Evolutionary conservation across 768 basidiomycete genomes (phyloP).

Genomic region (Mycena filopes): DNA sequence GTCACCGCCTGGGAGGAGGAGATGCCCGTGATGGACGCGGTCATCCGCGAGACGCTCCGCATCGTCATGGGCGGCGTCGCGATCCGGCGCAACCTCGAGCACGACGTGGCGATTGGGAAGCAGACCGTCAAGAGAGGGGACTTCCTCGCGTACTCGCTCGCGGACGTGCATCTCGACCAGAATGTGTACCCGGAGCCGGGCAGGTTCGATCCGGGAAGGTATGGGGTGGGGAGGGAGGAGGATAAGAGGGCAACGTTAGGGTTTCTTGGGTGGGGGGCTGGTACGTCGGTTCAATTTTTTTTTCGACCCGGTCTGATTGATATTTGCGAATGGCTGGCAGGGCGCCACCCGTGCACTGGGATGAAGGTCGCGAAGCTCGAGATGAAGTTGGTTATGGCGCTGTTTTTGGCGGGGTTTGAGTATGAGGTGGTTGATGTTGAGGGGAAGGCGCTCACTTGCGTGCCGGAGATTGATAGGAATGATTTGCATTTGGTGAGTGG

Average conservation of each 20-base stretch:
- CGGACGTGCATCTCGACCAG: constrained; percentile 25
- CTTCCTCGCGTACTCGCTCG: constrained; percentile 28
- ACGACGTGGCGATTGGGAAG: constrained; percentile 3
- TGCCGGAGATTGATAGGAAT: constrained; percentile 1
- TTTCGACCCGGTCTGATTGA: too few relatives aligned
- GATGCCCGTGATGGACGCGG: constrained; percentile 25
- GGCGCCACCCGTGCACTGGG: background rate
- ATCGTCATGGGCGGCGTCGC: constrained; percentile 7
- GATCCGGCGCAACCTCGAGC: constrained; percentile 28
- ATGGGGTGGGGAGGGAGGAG: constrained; percentile 3
- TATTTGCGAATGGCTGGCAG: background rate
- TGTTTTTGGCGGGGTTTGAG: constrained; percentile 2
- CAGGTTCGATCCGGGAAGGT: constrained; percentile 27
- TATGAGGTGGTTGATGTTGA: background rate
- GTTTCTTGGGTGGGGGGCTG: constrained; percentile 14
- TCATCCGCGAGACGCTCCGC: constrained; percentile 31
- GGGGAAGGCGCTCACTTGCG: background rate
- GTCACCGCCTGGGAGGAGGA: constrained; percentile 30
- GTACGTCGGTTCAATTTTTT: background rate
- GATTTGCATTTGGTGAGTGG: constrained; percentile 2
- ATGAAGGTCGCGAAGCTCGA: constrained; percentile 2
- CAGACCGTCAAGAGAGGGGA: constrained; percentile 21
- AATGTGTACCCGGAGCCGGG: constrained; percentile 29
- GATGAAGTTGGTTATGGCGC: background rate
- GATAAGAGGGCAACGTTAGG: constrained; percentile 8